These are phyloP conservation scores for Chimonanthus praecox DNA, from an alignment of 164 flowering plant species.

Conservation along the genomic window DNA sequence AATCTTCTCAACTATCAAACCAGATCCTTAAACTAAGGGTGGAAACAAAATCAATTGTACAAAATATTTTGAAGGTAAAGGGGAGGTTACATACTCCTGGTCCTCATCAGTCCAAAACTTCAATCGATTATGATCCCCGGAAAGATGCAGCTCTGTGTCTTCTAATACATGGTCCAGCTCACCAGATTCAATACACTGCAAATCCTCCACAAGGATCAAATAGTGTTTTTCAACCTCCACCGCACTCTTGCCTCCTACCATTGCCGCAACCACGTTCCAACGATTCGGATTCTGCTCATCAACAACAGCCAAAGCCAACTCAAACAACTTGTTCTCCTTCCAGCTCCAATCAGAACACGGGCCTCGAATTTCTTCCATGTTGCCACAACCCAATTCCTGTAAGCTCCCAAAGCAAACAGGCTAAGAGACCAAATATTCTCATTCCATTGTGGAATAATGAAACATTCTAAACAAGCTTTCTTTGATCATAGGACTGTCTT, in stretches of 20 bases:
- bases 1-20: not conserved
- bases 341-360: constrained; percentile 51
- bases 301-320: constrained; percentile 57
- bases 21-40: not conserved
- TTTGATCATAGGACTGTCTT: constrained; percentile 4
- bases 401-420: constrained; percentile 7
- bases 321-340: constrained; percentile 78
- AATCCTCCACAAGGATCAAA: constrained; percentile 48
- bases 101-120: constrained; percentile 25
- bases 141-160: constrained; percentile 9
- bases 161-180: constrained; percentile 31
- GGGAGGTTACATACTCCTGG: constrained; percentile 22
- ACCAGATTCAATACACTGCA: constrained; percentile 55
- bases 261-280: constrained; percentile 56
- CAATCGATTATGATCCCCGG: constrained; percentile 7
- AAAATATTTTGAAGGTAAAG: not conserved
- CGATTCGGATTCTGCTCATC: constrained; percentile 50
- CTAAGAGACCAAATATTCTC: constrained; percentile 21
- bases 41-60: not conserved
- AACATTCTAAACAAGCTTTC: constrained; percentile 1
- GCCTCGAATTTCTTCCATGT: constrained; percentile 28
- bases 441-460: constrained; percentile 23
- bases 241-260: constrained; percentile 52
- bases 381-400: constrained; percentile 3
- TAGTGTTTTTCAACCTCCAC: constrained; percentile 60